phyloP scores from a whole-genome alignment of 768 basidiomycete species.

The Auricularia auricula-judae region DNA sequence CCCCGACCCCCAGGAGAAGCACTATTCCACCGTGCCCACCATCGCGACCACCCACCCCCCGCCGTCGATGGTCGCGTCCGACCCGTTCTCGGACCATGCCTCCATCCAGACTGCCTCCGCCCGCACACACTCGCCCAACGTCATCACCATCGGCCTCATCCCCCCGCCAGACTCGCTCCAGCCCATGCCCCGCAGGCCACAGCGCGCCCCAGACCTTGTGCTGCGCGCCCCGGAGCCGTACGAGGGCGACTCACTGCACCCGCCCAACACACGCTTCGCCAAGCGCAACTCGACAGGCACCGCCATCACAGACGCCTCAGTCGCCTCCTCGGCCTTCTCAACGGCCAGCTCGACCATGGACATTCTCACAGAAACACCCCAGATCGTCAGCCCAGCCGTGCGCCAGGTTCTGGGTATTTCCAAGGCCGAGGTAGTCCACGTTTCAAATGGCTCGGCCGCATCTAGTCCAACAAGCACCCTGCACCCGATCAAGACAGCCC shows the following conservation, averaged over 20 bases:
- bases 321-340: constrained; percentile 62
- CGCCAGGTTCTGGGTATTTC: constrained; percentile 65
- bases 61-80: constrained; percentile 17
- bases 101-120: constrained; percentile 70
- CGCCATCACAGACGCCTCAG: constrained; percentile 38
- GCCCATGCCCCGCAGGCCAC: constrained; percentile 28
- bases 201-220: constrained; percentile 47
- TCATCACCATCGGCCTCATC: constrained; percentile 78
- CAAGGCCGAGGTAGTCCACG: constrained; percentile 68
- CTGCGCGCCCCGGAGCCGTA: not conserved
- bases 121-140: constrained; percentile 71
- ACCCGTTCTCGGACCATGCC: constrained; percentile 61
- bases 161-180: constrained; percentile 33
- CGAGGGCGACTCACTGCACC: constrained; percentile 27
- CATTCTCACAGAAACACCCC: constrained; percentile 64
- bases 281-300: constrained; percentile 42
- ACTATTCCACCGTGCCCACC: constrained; percentile 20
- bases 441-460: constrained; percentile 19
- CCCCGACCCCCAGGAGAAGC: constrained; percentile 71
- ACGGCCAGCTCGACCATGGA: constrained; percentile 68
- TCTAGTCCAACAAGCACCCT: not conserved
- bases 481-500: constrained; percentile 14
- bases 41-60: not conserved
- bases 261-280: constrained; percentile 23
- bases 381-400: constrained; percentile 33